Evolutionary conservation across 2,329 filamentous ascomycete species (phyloP).

Genomic region (Alternaria gansuensis): DNA sequence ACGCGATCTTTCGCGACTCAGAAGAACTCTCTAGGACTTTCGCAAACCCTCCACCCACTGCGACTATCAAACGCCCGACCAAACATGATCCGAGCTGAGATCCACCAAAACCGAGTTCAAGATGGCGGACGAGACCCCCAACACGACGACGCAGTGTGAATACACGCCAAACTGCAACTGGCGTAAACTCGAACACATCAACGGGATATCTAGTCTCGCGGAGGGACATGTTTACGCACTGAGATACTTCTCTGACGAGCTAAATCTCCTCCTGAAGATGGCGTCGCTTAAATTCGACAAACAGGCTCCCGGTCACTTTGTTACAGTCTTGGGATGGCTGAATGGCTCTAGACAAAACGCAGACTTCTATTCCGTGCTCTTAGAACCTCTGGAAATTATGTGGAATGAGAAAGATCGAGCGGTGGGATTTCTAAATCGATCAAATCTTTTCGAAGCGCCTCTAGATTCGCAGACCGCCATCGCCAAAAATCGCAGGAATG

Average conservation of each 20-base stretch:
- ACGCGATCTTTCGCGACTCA: neutral
- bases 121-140: neutral
- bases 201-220: neutral
- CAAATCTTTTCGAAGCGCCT: neutral
- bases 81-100: too few species aligned
- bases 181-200: neutral
- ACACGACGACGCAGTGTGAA: neutral
- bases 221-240: neutral
- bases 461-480: neutral
- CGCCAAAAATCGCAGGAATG: neutral
- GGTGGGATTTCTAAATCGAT: neutral
- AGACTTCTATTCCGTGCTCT: neutral
- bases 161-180: neutral
- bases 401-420: neutral
- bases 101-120: neutral
- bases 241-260: neutral
- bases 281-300: neutral
- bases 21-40: neutral
- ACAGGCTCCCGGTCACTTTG: neutral
- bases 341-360: neutral
- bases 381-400: neutral
- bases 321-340: neutral
- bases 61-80: neutral
- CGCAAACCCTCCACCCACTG: neutral
- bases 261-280: neutral